These are phyloP conservation scores for Echria macrotheca DNA, from an alignment of 495 filamentous ascomycete genomes.

Conservation along the genomic window DNA sequence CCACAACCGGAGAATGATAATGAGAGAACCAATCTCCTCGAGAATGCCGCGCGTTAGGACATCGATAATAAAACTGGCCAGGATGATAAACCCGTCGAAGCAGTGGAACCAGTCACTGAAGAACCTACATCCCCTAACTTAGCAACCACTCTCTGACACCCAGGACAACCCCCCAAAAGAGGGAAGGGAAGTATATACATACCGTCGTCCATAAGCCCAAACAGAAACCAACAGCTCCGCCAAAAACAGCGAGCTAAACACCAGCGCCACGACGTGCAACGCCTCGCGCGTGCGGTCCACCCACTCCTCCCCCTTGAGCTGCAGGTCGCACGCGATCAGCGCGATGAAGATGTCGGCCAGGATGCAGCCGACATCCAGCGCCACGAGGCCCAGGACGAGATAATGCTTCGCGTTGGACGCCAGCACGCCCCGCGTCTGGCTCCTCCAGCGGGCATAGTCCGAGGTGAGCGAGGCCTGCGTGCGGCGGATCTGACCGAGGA, in stretches of 20 bases:
- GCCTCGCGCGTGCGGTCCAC: constrained; percentile 34
- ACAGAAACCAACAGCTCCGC: constrained; percentile 50
- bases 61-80: constrained; percentile 55
- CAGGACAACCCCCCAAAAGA: too few relatives aligned
- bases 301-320: constrained; percentile 28
- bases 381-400: constrained; percentile 48
- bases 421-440: constrained; percentile 33
- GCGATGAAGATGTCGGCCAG: constrained; percentile 60
- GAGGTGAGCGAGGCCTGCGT: not conserved
- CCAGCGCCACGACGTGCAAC: constrained; percentile 32
- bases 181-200: constrained; percentile 17
- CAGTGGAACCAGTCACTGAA: constrained; percentile 56
- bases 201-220: constrained; percentile 53
- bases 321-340: constrained; percentile 53
- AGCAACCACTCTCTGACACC: not conserved
- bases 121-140: constrained; percentile 41
- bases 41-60: constrained; percentile 50
- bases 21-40: constrained; percentile 56
- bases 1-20: constrained; percentile 61
- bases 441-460: not conserved
- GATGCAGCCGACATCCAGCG: constrained; percentile 52
- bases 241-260: constrained; percentile 58
- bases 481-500: not conserved
- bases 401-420: constrained; percentile 55
- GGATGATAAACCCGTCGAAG: constrained; percentile 59